Evolutionary conservation across 2,329 filamentous ascomycete species (phyloP), one percentile per base, ranked within the genome.

Genomic region (Colletotrichum siamense): DNA sequence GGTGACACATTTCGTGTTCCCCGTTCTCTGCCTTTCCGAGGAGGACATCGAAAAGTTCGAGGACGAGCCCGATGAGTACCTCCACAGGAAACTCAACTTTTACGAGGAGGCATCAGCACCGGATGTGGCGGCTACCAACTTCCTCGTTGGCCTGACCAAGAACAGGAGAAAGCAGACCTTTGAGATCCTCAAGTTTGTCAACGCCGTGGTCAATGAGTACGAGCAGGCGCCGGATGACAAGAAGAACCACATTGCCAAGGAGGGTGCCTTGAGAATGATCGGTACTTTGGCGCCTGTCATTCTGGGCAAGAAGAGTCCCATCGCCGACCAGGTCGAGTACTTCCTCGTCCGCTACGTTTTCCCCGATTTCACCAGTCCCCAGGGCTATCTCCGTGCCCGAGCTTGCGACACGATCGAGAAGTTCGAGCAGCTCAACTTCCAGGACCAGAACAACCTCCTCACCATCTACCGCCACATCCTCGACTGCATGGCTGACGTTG

Each of bases 271-370:
- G 82, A 92, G 97, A 77, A 99, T 99, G 95, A 99, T 99, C 82
- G 97, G 96, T 30, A 98, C 96, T 1, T 88, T 99, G 63, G 95
- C 97, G 0, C 95, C 95, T 36, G 96, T 99, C 69, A 98, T 99
- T 65, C 90, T 99, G 44, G 95, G 96, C 80, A 99, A 99, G 90
- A 99, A 99, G 91, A 98, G 96, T 82, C 97, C 97, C 2, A 98
- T 99, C 79, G 97, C 96, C 44, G 95, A 98, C 82, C 96, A 99
- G 85, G 96, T 99, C 73, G 97, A 99, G 85, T 98, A 98, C 85
- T 99, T 99, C 89, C 94, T 99, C 79, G 96, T 99, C 69, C 95
- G 96, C 82, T 98, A 99, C 82, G 97, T 99, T 73, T 99, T 99
- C 89, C 97, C 97, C 63, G 97, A 99, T 82, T 99, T 99, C 89